Percentiles rank a stretch among this genome's conserved stretches.
These are phyloP conservation scores for Entomortierella lignicola DNA, from an alignment of 192 early-diverging fungal genomes.

Conservation along the genomic window DNA sequence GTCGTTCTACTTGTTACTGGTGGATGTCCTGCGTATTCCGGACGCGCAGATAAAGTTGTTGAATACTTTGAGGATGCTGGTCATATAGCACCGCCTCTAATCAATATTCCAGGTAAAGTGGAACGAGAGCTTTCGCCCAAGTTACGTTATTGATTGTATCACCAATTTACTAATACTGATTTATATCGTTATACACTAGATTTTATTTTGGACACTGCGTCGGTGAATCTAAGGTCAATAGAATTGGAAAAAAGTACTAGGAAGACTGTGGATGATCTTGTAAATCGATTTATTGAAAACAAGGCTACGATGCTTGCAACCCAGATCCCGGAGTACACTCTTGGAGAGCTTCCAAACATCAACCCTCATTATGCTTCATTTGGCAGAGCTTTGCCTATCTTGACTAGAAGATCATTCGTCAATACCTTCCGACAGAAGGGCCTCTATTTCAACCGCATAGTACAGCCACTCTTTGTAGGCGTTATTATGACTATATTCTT, in stretches of 20 bases:
- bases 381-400: constrained; percentile 39
- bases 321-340: constrained; percentile 6
- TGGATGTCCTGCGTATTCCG: constrained; percentile 45
- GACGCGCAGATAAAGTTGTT: constrained; percentile 49
- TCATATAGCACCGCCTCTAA: constrained; percentile 37
- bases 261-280: constrained; percentile 23
- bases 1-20: constrained; percentile 81
- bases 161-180: no score
- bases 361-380: constrained; percentile 43
- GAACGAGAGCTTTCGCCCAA: not conserved
- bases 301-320: constrained; percentile 32
- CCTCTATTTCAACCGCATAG: constrained; percentile 37
- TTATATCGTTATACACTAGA: constrained; percentile 2
- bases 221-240: constrained; percentile 29
- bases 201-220: constrained; percentile 50
- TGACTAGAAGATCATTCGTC: constrained; percentile 39
- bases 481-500: constrained; percentile 52
- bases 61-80: constrained; percentile 53
- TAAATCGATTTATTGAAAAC: constrained; percentile 31
- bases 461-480: constrained; percentile 32
- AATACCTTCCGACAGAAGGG: constrained; percentile 54
- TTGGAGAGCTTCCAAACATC: constrained; percentile 26
- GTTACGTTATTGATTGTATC: not conserved
- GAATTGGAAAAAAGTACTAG: constrained; percentile 36
- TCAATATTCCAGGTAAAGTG: constrained; percentile 37